These are phyloP conservation scores for Axilococcus clingmanii DNA, from an alignment of 139 green algal species.

Conservation along the genomic window DNA sequence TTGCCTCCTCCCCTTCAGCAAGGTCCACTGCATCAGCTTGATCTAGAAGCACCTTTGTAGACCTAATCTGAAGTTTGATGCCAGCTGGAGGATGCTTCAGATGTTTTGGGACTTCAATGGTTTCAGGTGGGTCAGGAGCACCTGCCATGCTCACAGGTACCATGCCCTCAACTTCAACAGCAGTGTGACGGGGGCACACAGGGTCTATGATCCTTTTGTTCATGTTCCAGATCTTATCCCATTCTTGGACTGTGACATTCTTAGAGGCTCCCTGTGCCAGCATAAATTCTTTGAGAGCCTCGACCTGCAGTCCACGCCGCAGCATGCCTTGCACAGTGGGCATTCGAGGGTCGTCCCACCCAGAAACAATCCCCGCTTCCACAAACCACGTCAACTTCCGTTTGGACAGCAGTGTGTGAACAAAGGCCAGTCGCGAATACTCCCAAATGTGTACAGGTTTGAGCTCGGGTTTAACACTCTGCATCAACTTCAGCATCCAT, in stretches of 20 bases:
- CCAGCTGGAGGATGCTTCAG: constrained; percentile 81
- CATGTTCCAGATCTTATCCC: constrained; percentile 99
- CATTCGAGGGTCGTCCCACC: constrained; percentile 94
- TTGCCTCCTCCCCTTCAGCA: constrained; percentile 81
- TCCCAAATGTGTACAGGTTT: constrained; percentile 92
- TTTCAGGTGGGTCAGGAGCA: constrained; percentile 40
- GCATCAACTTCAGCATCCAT: constrained; percentile 67
- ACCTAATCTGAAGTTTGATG: constrained; percentile 54
- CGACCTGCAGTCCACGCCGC: constrained; percentile 41
- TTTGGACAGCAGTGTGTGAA: constrained; percentile 86
- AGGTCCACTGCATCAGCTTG: constrained; percentile 71
- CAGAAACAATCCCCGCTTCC: constrained; percentile 68
- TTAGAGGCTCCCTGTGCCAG: constrained; percentile 85
- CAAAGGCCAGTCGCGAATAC: constrained; percentile 73
- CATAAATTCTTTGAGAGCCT: constrained; percentile 92
- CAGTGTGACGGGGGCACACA: constrained; percentile 78
- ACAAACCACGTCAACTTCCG: constrained; percentile 96
- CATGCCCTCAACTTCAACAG: constrained; percentile 36
- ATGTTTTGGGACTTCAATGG: constrained; percentile 60
- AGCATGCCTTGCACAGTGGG: constrained; percentile 80
- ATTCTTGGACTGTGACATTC: constrained; percentile 86
- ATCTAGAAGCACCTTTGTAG: constrained; percentile 67
- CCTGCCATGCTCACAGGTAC: constrained; percentile 58
- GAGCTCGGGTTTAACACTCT: constrained; percentile 58
- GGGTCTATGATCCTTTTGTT: constrained; percentile 94